phyloP scores from a whole-genome alignment of 306 rosid species.

The Pueraria montana region DNA sequence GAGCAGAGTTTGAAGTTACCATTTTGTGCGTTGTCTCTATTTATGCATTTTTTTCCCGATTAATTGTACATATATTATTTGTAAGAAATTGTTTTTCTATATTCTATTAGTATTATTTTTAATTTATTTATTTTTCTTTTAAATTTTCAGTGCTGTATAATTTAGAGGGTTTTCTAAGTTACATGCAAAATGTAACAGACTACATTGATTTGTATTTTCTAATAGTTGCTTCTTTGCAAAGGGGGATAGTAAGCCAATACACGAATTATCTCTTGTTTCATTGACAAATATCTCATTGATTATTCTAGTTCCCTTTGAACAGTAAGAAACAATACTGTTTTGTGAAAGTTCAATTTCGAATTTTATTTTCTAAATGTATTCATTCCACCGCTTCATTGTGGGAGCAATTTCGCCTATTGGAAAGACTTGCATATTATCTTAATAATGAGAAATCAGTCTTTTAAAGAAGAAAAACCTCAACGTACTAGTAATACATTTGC shows the following conservation, averaged over 20 bases:
- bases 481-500: not conserved
- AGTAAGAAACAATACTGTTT: not conserved
- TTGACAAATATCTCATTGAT: slow-evolving; percentile 15
- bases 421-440: not conserved
- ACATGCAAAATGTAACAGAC: slow-evolving; percentile 57
- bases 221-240: slow-evolving; percentile 22
- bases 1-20: slow-evolving; percentile 50
- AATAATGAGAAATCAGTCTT: not conserved
- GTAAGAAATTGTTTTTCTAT: slow-evolving; percentile 58
- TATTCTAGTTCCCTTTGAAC: slow-evolving; percentile 6
- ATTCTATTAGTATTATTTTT: slow-evolving; percentile 45
- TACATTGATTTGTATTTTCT: slow-evolving; percentile 42
- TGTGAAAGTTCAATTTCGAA: not conserved
- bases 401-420: not conserved
- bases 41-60: slow-evolving; percentile 56
- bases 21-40: slow-evolving; percentile 55
- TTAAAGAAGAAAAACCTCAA: not conserved
- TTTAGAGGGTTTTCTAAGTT: slow-evolving; percentile 58
- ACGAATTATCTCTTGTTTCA: slow-evolving; percentile 6
- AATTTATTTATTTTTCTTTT: slow-evolving; percentile 37
- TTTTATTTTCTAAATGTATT: not conserved
- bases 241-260: slow-evolving; percentile 35
- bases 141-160: slow-evolving; percentile 55
- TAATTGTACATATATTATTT: slow-evolving; percentile 85
- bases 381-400: not conserved